Evolutionary conservation across 441 rosid species (phyloP).

Genomic region (Aquilaria agallochum): DNA sequence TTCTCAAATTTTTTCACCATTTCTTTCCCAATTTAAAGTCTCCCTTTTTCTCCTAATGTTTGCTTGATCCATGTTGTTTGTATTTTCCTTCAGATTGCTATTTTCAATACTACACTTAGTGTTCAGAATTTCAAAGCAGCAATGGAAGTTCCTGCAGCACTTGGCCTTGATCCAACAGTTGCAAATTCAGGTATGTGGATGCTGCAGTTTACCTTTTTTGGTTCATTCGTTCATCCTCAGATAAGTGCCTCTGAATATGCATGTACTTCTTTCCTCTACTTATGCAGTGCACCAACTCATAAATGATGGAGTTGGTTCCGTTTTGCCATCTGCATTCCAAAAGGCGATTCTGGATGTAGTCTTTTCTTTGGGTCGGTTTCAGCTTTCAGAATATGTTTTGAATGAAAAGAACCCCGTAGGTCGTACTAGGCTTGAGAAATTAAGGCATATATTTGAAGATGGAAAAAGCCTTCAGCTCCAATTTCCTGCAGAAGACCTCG

Average conservation of each 20-base stretch:
- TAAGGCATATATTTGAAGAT: slow-evolving; percentile 69
- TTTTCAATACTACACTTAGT: slow-evolving; percentile 76
- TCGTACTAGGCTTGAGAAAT: slow-evolving; percentile 64
- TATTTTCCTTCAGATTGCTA: slow-evolving; percentile 55
- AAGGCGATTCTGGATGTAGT: slow-evolving; percentile 69
- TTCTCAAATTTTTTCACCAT: slow-evolving; percentile 18
- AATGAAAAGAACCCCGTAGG: slow-evolving; percentile 81
- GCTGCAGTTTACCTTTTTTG: slow-evolving; percentile 13
- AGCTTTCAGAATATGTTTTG: slow-evolving; percentile 69
- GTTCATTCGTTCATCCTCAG: slow-evolving; percentile 2
- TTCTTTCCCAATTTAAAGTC: slow-evolving; percentile 4
- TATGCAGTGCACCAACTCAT: slow-evolving; percentile 63
- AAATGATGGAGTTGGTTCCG: slow-evolving; percentile 46
- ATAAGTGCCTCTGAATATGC: not conserved
- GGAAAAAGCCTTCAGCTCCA: slow-evolving; percentile 97
- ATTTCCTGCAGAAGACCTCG: slow-evolving; percentile 99
- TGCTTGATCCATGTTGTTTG: slow-evolving; percentile 22
- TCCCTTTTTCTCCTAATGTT: slow-evolving; percentile 13
- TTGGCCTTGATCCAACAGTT: slow-evolving; percentile 77
- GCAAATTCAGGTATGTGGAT: slow-evolving; percentile 68
- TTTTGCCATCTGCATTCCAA: slow-evolving; percentile 75
- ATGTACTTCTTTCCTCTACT: slow-evolving; percentile 16
- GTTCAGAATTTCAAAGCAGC: slow-evolving; percentile 90
- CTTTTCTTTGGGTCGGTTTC: slow-evolving; percentile 83
- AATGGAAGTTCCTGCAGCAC: slow-evolving; percentile 85